Evolutionary conservation across 192 early-diverging fungal species (phyloP).

Genomic region (Podila minutissima): DNA sequence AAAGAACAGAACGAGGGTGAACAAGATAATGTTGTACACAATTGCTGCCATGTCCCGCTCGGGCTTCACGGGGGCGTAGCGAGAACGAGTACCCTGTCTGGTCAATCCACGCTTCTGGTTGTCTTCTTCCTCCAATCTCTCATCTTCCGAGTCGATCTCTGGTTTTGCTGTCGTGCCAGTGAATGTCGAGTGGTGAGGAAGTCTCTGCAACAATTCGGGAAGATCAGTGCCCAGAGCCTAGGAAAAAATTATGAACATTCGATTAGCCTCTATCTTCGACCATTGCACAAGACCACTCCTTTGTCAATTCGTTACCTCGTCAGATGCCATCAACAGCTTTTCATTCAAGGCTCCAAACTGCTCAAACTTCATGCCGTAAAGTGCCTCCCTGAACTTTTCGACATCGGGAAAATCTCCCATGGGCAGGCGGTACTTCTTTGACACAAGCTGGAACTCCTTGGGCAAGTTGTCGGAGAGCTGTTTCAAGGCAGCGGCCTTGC

Average conservation of each 20-base stretch:
- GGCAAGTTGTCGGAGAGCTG: conserved; percentile 74
- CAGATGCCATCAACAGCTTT: conserved; percentile 52
- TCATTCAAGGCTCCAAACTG: conserved; percentile 60
- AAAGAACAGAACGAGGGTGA: conserved; percentile 41
- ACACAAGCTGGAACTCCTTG: conserved; percentile 73
- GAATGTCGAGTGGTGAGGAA: conserved; percentile 50
- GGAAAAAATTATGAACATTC: not conserved
- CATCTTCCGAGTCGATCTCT: conserved; percentile 46
- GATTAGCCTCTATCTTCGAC: not conserved
- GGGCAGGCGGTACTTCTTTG: conserved; percentile 71
- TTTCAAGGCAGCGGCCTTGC: conserved; percentile 78
- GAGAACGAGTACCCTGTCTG: conserved; percentile 24
- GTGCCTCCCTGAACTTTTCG: conserved; percentile 50
- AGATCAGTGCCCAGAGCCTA: conserved; percentile 58
- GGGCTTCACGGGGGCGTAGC: conserved; percentile 41
- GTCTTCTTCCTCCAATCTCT: conserved; percentile 9
- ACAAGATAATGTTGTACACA: conserved; percentile 34
- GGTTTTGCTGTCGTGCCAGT: conserved; percentile 47
- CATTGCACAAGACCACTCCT: not conserved
- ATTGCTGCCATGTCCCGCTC: conserved; percentile 33
- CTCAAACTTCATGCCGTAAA: conserved; percentile 57
- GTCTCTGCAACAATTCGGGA: conserved; percentile 51
- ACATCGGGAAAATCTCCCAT: conserved; percentile 61
- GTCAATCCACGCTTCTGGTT: conserved; percentile 10
- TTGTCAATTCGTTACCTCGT: conserved; percentile 43